These are phyloP conservation scores for Fusarium siculi DNA, from an alignment of 2,329 filamentous ascomycete species.

Conservation along the genomic window DNA sequence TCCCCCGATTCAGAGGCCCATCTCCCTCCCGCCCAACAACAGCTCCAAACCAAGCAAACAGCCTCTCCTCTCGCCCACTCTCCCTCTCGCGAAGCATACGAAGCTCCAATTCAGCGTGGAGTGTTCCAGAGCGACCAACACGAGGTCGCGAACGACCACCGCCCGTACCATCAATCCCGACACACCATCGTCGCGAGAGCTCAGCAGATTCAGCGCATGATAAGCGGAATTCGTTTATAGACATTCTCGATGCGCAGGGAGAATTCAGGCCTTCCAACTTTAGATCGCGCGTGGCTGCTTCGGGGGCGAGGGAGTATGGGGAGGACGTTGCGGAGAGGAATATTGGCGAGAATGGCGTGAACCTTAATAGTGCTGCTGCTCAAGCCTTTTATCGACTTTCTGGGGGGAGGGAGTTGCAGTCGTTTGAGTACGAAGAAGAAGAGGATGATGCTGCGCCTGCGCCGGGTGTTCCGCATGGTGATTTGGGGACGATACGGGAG, in stretches of 20 bases:
- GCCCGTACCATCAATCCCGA: slow-evolving; percentile 38
- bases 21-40: slow-evolving; percentile 33
- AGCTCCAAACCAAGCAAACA: slow-evolving; percentile 29
- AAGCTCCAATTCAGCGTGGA: slow-evolving; percentile 31
- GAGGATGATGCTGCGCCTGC: slow-evolving; percentile 32
- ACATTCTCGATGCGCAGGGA: slow-evolving; percentile 68
- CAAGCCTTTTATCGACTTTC: slow-evolving; percentile 50
- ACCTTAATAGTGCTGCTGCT: slow-evolving; percentile 49
- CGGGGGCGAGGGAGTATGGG: slow-evolving; percentile 66
- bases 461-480: slow-evolving; percentile 30
- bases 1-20: slow-evolving; percentile 27
- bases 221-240: slow-evolving; percentile 50
- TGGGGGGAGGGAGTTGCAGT: neutral
- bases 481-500: slow-evolving; percentile 14
- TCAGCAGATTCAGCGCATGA: slow-evolving; percentile 33
- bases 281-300: slow-evolving; percentile 58
- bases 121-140: slow-evolving; percentile 21
- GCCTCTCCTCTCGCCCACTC: slow-evolving; percentile 15
- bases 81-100: slow-evolving; percentile 35
- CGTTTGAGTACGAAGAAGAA: slow-evolving; percentile 3
- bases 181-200: slow-evolving; percentile 34
- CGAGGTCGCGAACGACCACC: slow-evolving; percentile 29
- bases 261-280: slow-evolving; percentile 62
- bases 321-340: slow-evolving; percentile 75
- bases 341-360: slow-evolving; percentile 52